Evolutionary conservation across 495 filamentous ascomycete genomes (phyloP).

Genomic region (Astrothelium macrocarpum): DNA sequence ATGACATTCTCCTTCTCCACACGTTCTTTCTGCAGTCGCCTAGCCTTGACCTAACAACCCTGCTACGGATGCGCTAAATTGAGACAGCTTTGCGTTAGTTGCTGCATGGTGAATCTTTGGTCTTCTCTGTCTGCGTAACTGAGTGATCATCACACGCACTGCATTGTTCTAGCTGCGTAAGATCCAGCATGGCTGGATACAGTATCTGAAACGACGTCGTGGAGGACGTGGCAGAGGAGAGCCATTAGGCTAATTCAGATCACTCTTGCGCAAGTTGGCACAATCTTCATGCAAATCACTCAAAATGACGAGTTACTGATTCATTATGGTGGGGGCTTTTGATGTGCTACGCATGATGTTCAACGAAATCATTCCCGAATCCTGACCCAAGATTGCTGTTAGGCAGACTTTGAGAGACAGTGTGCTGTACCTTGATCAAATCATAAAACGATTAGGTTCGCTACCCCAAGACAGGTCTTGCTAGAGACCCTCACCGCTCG

Average conservation of each 20-base stretch:
- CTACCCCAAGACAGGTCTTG: too few relatives aligned
- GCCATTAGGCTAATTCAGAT: background rate
- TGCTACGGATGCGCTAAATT: background rate
- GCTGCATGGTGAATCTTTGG: background rate
- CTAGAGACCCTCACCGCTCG: background rate
- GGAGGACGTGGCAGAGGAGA: background rate
- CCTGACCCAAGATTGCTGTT: background rate
- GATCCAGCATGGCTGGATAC: background rate
- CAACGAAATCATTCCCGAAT: background rate
- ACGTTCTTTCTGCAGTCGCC: background rate
- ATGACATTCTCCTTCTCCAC: conserved; percentile 6
- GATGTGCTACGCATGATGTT: background rate
- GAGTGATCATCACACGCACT: background rate
- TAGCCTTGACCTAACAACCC: background rate
- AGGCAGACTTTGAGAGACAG: background rate
- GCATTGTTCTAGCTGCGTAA: background rate
- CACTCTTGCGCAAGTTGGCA: background rate
- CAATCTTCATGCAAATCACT: background rate
- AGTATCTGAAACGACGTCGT: background rate
- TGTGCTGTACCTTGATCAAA: background rate
- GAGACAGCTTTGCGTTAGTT: background rate
- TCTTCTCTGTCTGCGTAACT: background rate
- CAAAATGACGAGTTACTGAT: background rate
- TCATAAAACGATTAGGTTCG: too few relatives aligned
- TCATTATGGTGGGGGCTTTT: background rate